phyloP scores from a whole-genome alignment of 208 protist species.

The Balamuthia mandrillaris region DNA sequence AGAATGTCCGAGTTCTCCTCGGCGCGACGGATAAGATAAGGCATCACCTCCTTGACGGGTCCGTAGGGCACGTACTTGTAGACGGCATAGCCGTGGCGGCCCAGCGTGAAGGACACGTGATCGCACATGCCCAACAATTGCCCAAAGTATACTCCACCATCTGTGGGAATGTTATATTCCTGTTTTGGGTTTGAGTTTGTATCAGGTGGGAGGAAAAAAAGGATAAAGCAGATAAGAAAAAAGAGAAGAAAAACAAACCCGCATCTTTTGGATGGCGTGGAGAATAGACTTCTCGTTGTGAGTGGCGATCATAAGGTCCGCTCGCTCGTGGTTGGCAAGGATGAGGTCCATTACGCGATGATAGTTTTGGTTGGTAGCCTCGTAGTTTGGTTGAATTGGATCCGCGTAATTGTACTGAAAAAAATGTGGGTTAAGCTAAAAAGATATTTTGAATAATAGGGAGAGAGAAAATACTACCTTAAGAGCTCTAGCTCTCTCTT shows the following conservation, averaged over 20 bases:
- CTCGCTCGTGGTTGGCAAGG: slow-evolving; percentile 1
- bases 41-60: slow-evolving; percentile 88
- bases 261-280: slow-evolving; percentile 72
- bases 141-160: slow-evolving; percentile 78
- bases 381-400: slow-evolving; percentile 84
- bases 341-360: slow-evolving; percentile 68
- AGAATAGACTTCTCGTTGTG: slow-evolving; percentile 86
- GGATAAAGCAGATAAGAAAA: too few relatives aligned
- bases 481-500: slow-evolving; percentile 69
- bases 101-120: slow-evolving; percentile 88
- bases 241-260: too few relatives aligned
- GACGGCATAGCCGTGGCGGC: slow-evolving; percentile 72
- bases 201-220: too few relatives aligned
- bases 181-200: slow-evolving; percentile 40
- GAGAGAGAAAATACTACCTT: slow-evolving; percentile 2
- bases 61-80: slow-evolving; percentile 93
- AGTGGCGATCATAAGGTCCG: slow-evolving; percentile 73
- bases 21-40: slow-evolving; percentile 90
- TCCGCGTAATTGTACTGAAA: slow-evolving; percentile 74
- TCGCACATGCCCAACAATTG: slow-evolving; percentile 94
- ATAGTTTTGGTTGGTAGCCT: slow-evolving; percentile 88
- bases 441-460: neutral
- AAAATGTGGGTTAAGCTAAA: neutral
- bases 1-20: slow-evolving; percentile 84
- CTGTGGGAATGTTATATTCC: slow-evolving; percentile 11